phyloP scores from a whole-genome alignment of 352 stramenopile species.

The Globisporangium irregulare region DNA sequence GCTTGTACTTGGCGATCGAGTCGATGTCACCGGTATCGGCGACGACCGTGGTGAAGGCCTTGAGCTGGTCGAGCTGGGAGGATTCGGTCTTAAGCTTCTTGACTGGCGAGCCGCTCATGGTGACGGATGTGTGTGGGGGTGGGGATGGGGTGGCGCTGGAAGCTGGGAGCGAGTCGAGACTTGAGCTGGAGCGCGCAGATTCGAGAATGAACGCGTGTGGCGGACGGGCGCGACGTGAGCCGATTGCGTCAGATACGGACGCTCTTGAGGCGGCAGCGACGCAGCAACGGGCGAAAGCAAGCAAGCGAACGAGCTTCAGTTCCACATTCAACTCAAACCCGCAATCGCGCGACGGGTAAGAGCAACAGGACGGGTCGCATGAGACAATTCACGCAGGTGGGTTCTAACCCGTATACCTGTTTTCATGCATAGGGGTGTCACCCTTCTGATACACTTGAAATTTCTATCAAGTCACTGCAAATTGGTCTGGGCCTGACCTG shows the following conservation, averaged over 20 bases:
- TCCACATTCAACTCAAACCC: slow-evolving; percentile 6
- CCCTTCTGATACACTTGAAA: neutral
- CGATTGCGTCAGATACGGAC: slow-evolving; percentile 13
- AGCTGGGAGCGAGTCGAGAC: slow-evolving; percentile 13
- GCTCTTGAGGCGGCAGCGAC: slow-evolving; percentile 3
- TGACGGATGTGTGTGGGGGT: slow-evolving; percentile 9
- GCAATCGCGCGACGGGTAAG: slow-evolving; percentile 10
- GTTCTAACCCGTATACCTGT: neutral
- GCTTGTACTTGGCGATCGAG: slow-evolving; percentile 90
- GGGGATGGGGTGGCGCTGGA: neutral
- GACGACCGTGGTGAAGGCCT: slow-evolving; percentile 97
- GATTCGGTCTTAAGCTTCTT: slow-evolving; percentile 69
- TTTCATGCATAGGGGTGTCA: neutral
- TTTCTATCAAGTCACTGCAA: neutral
- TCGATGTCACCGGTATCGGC: slow-evolving; percentile 96
- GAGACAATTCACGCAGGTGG: neutral
- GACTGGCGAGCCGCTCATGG: slow-evolving; percentile 56
- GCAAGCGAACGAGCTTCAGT: slow-evolving; percentile 4
- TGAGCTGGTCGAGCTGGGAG: slow-evolving; percentile 93
- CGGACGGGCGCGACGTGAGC: neutral
- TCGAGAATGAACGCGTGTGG: slow-evolving; percentile 56
- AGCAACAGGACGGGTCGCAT: slow-evolving; percentile 8
- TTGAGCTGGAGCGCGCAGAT: slow-evolving; percentile 52
- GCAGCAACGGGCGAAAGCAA: neutral
- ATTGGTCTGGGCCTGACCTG: neutral